Percentiles rank a stretch among this genome's conserved stretches.
phyloP scores from a whole-genome alignment of 805 yeast species.

The Nakazawaea peltata region DNA sequence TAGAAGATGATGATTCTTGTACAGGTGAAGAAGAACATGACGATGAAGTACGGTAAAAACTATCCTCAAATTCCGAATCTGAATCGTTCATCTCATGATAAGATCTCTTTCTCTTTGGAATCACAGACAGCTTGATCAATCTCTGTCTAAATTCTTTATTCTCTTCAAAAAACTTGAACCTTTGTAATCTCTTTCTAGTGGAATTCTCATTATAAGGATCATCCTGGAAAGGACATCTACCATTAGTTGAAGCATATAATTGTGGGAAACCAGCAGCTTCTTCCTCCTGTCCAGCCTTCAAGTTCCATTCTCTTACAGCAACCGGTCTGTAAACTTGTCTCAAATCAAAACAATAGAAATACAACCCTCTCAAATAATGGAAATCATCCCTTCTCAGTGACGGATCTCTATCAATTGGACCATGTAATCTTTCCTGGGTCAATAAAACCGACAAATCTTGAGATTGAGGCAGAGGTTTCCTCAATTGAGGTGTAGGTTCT shows the following conservation, averaged over 20 bases:
- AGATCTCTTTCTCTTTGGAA: conserved; percentile 10
- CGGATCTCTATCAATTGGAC: conserved; percentile 86
- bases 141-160: conserved; percentile 23
- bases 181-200: conserved; percentile 17
- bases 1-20: background rate
- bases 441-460: conserved; percentile 52
- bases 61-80: conserved; percentile 7
- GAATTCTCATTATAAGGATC: conserved; percentile 15
- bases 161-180: conserved; percentile 22
- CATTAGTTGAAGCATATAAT: conserved; percentile 54
- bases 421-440: conserved; percentile 77
- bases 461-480: conserved; percentile 9
- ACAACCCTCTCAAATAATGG: conserved; percentile 69
- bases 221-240: conserved; percentile 78
- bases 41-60: conserved; percentile 7
- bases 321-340: conserved; percentile 74
- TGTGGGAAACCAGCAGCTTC: conserved; percentile 41
- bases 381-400: conserved; percentile 78
- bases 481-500: conserved; percentile 17
- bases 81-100: conserved; percentile 8
- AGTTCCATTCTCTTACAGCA: conserved; percentile 71
- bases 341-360: conserved; percentile 73
- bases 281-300: conserved; percentile 28
- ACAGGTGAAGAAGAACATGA: conserved; percentile 2
- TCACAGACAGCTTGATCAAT: conserved; percentile 18